A percentile compares a stretch with the other conserved stretches of the same genome.
These are phyloP conservation scores for Streptanthus diversifolius DNA, from an alignment of 345 rosid species.

Conservation along the genomic window DNA sequence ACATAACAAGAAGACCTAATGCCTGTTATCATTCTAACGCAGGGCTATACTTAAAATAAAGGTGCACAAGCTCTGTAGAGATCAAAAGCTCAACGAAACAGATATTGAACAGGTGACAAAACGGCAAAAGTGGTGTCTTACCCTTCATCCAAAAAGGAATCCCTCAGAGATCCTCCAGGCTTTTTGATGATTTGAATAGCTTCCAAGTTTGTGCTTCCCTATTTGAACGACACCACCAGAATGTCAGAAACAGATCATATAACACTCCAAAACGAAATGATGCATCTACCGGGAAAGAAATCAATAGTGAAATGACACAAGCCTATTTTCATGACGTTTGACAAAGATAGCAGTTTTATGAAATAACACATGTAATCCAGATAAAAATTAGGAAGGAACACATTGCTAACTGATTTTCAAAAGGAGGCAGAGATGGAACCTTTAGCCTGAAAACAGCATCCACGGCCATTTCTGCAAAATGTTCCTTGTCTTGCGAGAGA, in stretches of 20 bases:
- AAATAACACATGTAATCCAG: not conserved
- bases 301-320: not conserved
- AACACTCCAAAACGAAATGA: not conserved
- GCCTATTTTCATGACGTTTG: not conserved
- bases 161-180: conserved; percentile 91
- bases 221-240: not conserved
- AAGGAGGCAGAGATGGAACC: conserved; percentile 38
- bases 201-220: conserved; percentile 99
- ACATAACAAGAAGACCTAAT: not conserved
- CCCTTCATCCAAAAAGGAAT: conserved; percentile 99
- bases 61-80: not conserved
- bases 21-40: not conserved
- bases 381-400: not conserved
- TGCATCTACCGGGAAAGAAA: not conserved
- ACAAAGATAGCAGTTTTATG: not conserved
- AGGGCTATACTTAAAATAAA: not conserved
- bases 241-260: not conserved
- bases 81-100: not conserved
- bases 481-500: conserved; percentile 87
- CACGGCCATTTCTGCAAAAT: conserved; percentile 82
- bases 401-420: not conserved
- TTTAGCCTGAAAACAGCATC: conserved; percentile 93
- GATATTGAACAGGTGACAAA: not conserved
- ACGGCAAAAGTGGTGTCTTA: conserved; percentile 32
- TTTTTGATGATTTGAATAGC: conserved; percentile 94